Evolutionary conservation across 257 asterid species (phyloP), one percentile per base, ranked within the genome.

Genomic region (Petrea volubilis): DNA sequence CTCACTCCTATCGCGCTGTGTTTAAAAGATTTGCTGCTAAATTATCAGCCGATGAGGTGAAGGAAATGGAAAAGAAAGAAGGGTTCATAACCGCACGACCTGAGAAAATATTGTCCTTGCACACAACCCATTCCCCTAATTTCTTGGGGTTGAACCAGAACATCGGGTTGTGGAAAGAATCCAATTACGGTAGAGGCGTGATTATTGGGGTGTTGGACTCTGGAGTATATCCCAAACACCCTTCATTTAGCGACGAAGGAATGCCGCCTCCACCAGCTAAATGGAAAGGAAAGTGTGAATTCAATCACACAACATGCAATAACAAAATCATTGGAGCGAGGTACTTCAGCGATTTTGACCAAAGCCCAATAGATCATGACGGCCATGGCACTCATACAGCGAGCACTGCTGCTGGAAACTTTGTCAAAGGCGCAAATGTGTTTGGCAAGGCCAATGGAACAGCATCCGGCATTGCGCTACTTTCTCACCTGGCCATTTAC

Each of bases 301-400:
- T 79, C 72, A 70, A 69, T 1, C 59, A 23, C 34, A 67, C 78
- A 0, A 40, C 67, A 0, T 83, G 89, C 47, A 86, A 83, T 36
- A 81, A 81, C 50, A 86, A 75, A 52, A 14, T 83, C 55, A 83
- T 80, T 12, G 84, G 88, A 7, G 88, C 82, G 0, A 78, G 84
- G 50, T 31, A 23, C 64, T 84, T 81, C 50, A 6, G 29, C 4
- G 0, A 7, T 2, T 3, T 11, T 11, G 64, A 31, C 20, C 13
- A n/a, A 13, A 46, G 73, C 13, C 83, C 82, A 1, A 12, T 69
- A 0, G 81, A 82, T 12, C 55, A 25, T 0, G 44, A 25, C 12
- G 83, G 84, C 8, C 88, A 82, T 18, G 91, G 88, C 3, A 79
- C 86, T 6, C 87, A 84, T 72, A 84, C 89, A 0, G 78, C 92